Conservation (phyloP, 345 rosid genomes). For the Eucalyptus regnans region DNA sequence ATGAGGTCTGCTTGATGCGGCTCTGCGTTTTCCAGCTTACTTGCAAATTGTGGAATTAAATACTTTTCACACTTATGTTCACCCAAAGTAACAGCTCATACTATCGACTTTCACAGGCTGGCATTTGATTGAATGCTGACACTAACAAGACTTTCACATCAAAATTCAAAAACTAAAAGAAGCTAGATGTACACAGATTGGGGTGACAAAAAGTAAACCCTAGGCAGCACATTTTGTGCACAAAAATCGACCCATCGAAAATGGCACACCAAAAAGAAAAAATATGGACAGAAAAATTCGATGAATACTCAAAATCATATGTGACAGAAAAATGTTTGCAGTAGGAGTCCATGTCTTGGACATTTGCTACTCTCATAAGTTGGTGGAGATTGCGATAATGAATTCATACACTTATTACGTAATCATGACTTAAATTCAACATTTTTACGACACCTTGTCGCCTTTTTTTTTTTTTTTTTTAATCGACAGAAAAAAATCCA, state of each 20-base stretch:
- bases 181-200: not conserved
- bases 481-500: not conserved
- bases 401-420: not conserved
- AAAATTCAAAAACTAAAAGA: not conserved
- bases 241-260: not conserved
- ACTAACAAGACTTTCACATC: not conserved
- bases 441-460: not conserved
- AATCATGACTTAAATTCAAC: not conserved
- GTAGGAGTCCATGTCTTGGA: not conserved
- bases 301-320: not conserved
- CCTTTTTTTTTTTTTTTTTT: not conserved
- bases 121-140: not conserved
- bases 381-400: not conserved
- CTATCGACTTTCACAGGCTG: not conserved
- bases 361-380: not conserved
- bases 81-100: not conserved
- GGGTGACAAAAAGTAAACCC: not conserved
- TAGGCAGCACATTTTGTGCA: not conserved
- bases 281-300: not conserved
- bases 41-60: not conserved
- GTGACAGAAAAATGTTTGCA: not conserved
- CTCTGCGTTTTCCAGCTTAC: not conserved
- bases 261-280: not conserved
- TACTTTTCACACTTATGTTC: not conserved
- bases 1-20: not conserved